A percentile compares a stretch with the other conserved stretches of the same genome.
Evolutionary conservation across 805 yeast species (phyloP).

Genomic region (Sugiyamaella smithiae): DNA sequence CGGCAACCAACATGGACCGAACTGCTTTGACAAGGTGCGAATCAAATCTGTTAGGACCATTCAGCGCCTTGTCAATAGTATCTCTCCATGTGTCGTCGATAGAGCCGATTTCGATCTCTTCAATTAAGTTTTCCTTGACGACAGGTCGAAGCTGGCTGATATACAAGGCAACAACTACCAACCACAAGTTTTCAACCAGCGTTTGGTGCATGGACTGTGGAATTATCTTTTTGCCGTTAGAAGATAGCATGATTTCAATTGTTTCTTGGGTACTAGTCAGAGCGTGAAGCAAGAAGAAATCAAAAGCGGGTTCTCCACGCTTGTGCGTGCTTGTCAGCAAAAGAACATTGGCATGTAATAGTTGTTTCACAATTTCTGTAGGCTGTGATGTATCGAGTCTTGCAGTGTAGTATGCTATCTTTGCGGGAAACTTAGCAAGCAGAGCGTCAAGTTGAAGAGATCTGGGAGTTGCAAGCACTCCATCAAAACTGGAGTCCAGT

Average conservation of each 20-base stretch:
- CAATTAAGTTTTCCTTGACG: slow-evolving; percentile 16
- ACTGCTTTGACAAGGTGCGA: slow-evolving; percentile 24
- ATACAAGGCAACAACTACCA: slow-evolving; percentile 19
- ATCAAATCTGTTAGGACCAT: slow-evolving; percentile 20
- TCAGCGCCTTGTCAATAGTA: slow-evolving; percentile 22
- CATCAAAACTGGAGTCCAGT: slow-evolving; percentile 22
- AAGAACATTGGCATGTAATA: slow-evolving; percentile 24
- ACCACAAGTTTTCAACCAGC: slow-evolving; percentile 20
- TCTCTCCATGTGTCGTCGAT: slow-evolving; percentile 19
- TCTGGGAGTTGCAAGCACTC: slow-evolving; percentile 8
- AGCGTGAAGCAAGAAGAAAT: slow-evolving; percentile 32
- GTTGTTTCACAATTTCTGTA: slow-evolving; percentile 17
- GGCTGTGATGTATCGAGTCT: slow-evolving; percentile 23
- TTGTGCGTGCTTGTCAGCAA: slow-evolving; percentile 26
- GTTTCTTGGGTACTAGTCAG: slow-evolving; percentile 31
- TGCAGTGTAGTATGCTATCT: slow-evolving; percentile 17
- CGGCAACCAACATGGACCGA: slow-evolving; percentile 25
- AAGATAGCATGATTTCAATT: slow-evolving; percentile 20
- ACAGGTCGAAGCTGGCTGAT: slow-evolving; percentile 22
- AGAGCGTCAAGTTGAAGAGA: slow-evolving; percentile 9
- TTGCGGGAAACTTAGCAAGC: slow-evolving; percentile 16
- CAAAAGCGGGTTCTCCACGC: slow-evolving; percentile 21
- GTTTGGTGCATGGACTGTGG: slow-evolving; percentile 15
- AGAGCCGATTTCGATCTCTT: slow-evolving; percentile 9
- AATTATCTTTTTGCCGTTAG: slow-evolving; percentile 13